phyloP scores from a whole-genome alignment of 2,329 filamentous ascomycete species.

The Bertia moriformis region DNA sequence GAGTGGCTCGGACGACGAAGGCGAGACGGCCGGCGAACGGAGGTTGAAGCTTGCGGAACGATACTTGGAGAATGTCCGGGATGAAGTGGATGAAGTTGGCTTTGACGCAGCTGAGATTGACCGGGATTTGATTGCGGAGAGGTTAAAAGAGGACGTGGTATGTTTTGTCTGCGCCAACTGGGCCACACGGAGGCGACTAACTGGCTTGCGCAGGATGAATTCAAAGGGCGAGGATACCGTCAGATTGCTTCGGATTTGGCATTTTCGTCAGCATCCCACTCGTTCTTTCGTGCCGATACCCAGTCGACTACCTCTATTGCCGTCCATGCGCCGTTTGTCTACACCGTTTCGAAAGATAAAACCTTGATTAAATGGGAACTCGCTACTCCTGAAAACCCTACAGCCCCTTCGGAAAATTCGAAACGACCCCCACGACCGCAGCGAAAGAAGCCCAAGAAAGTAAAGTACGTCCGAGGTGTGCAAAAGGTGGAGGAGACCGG shows the following conservation, averaged over 20 bases:
- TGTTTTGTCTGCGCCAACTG: not conserved
- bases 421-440: not conserved
- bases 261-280: not conserved
- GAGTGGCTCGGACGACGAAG: slow-evolving; percentile 48
- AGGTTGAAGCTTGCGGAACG: slow-evolving; percentile 76
- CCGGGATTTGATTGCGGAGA: slow-evolving; percentile 76
- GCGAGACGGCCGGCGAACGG: slow-evolving; percentile 80
- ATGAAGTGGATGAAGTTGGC: slow-evolving; percentile 68
- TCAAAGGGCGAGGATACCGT: not conserved
- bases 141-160: slow-evolving; percentile 71
- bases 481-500: not conserved
- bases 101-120: slow-evolving; percentile 94
- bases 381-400: not conserved
- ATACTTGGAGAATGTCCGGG: slow-evolving; percentile 79
- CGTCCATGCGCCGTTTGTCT: not conserved
- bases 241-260: not conserved
- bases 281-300: slow-evolving; percentile 1
- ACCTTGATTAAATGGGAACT: slow-evolving; percentile 1
- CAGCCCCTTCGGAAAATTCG: not conserved
- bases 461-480: not conserved
- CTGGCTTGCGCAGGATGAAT: slow-evolving; percentile 1
- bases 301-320: not conserved
- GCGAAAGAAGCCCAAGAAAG: slow-evolving; percentile 1
- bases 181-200: not conserved
- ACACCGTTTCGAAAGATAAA: slow-evolving; percentile 1